Percentiles rank a stretch among this genome's conserved stretches.
Conservation (phyloP, 257 asterid species). For the Solanum tacnaense region DNA sequence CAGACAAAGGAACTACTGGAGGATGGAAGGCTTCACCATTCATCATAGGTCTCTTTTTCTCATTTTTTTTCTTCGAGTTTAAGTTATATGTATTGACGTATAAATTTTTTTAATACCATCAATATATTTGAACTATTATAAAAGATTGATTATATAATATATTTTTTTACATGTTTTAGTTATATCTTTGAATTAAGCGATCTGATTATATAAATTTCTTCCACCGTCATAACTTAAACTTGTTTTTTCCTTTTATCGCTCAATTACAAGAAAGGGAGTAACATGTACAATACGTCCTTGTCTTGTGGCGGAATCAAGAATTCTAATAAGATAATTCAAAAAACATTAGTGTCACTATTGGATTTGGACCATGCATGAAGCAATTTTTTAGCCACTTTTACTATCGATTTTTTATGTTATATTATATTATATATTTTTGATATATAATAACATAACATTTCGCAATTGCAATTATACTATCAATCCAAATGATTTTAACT, state of each 20-base stretch:
- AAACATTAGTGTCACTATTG: too few species aligned
- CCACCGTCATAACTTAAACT: not conserved
- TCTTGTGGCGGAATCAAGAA: not conserved
- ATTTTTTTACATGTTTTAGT: too few species aligned
- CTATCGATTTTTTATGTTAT: too few species aligned
- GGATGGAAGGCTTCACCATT: conserved; percentile 84
- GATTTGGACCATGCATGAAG: too few species aligned
- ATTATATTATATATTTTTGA: too few species aligned
- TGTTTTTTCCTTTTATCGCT: not conserved
- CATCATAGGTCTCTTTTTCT: conserved; percentile 38
- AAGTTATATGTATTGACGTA: not conserved
- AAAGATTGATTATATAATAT: too few species aligned
- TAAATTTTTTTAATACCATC: not conserved
- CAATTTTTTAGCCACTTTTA: too few species aligned
- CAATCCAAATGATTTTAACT: too few species aligned
- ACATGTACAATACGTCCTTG: too few species aligned
- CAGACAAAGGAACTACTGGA: conserved; percentile 46
- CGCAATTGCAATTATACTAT: accelerated
- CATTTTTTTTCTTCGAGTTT: not conserved
- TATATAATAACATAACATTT: too few species aligned
- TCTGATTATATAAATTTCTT: too few species aligned
- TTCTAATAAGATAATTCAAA: too few species aligned
- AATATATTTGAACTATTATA: not conserved
- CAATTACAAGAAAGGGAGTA: not conserved
- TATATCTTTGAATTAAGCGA: not conserved